Evolutionary conservation across 164 flowering plant species (phyloP).

Genomic region (Tetrastigma voinierianum): DNA sequence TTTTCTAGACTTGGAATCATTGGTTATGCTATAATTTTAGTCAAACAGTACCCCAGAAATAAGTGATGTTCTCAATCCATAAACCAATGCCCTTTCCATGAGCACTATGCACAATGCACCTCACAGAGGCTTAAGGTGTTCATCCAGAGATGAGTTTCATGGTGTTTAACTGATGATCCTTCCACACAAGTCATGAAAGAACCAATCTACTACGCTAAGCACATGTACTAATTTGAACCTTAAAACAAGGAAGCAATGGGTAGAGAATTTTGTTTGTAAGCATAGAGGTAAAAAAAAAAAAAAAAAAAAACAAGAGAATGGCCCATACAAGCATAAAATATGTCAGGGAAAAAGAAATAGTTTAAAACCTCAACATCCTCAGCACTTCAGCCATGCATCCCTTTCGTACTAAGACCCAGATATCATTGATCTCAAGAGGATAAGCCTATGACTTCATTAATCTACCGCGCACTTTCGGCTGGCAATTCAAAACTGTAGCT

Average conservation of each 20-base stretch:
- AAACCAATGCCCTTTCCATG: background rate
- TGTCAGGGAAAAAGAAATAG: constrained; percentile 3
- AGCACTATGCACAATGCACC: constrained; percentile 1
- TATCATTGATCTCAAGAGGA: constrained; percentile 34
- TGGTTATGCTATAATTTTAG: too few relatives aligned
- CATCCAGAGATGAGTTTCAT: background rate
- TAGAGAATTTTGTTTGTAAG: too few relatives aligned
- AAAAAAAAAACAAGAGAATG: background rate
- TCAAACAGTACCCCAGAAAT: background rate
- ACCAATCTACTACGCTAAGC: background rate
- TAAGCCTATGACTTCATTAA: constrained; percentile 18
- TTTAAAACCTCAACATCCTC: constrained; percentile 52
- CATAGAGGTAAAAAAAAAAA: too few relatives aligned
- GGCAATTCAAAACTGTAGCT: constrained; percentile 10
- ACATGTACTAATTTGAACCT: background rate
- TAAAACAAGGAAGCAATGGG: background rate
- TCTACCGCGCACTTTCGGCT: constrained; percentile 11
- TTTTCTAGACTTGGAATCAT: background rate
- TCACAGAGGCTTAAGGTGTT: background rate
- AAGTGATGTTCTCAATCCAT: background rate
- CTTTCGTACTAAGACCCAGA: constrained; percentile 56
- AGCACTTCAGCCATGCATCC: constrained; percentile 51
- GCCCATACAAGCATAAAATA: background rate
- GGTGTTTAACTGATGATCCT: background rate
- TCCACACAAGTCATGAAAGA: background rate